Base-by-base conservation (phyloP, 768 basidiomycete genomes). In the Lepiota brunneoincarnata region DNA sequence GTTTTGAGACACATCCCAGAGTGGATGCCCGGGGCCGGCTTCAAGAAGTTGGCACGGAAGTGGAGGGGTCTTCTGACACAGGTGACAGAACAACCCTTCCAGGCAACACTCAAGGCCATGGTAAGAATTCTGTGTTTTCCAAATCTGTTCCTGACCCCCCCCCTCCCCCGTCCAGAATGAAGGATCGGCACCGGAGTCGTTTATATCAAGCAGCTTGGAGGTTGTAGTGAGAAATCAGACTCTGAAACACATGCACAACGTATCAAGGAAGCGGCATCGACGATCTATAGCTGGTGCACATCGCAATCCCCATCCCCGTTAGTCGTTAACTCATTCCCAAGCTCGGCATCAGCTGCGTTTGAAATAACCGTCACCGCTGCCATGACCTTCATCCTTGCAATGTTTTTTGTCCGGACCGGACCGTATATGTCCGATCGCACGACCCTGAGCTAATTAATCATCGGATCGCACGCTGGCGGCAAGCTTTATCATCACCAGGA, bases 11-110 rank as follows among this genome's bases (percentile, higher is more conserved):
- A 73, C 37, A 48, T 75, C 2, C 75, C 73, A 1, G 58, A 53
- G 5, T 74, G 70, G 67, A 55, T 75, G 40, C 72, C 74, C 35
- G 68, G 70, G 1, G 65, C 66, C 0, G 64, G 64, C 2, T 74
- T 76, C 60, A 66, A 72, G 54, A 59, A 55, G 0, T 60, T 64
- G 40, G 75, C 75, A 5, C 60, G 54, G 10, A 52, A 63, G 11
- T 68, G 68, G 67, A 50, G 49, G 18, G 49, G 59, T 3, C 28
- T 53, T 3, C 61, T 61, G 2, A 11, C 24, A 4, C 48, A 52
- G 4, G 61, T 72, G 62, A 36, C 63, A 6, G 51, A 67, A 2
- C 17, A 50, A 5, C 70, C 70, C 0, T 72, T 26, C 26, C 21
- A 50, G 24, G 23, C 20, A 7, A 18, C 38, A 17, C 14, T 28